Percentiles rank a stretch among this genome's conserved stretches.
These are phyloP conservation scores for Entrophospora sp. DNA, from an alignment of 192 early-diverging fungal species.

Conservation along the genomic window DNA sequence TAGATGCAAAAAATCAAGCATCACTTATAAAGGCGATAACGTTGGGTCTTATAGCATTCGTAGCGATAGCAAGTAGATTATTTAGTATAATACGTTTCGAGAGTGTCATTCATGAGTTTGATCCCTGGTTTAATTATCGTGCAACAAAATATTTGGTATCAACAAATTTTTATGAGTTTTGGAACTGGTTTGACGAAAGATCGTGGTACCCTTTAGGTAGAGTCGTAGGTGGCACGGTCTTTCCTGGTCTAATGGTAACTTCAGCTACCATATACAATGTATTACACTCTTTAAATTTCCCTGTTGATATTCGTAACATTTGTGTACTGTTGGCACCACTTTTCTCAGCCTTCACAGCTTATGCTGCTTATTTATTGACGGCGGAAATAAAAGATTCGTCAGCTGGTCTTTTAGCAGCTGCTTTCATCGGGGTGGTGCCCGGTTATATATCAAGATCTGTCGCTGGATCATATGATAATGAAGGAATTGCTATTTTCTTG, in stretches of 20 bases:
- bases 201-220: slow-evolving; percentile 98
- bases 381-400: slow-evolving; percentile 84
- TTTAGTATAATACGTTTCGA: slow-evolving; percentile 98
- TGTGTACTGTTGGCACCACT: slow-evolving; percentile 96
- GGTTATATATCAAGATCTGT: slow-evolving; percentile 99
- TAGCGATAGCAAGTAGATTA: slow-evolving; percentile 84
- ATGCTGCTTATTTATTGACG: slow-evolving; percentile 90
- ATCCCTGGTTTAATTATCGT: slow-evolving; percentile 99
- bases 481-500: slow-evolving; percentile 98
- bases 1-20: slow-evolving; percentile 33
- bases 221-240: slow-evolving; percentile 99
- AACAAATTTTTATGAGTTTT: slow-evolving; percentile 94
- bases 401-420: slow-evolving; percentile 93
- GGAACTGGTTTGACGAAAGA: slow-evolving; percentile 99
- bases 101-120: slow-evolving; percentile 99
- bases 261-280: slow-evolving; percentile 90
- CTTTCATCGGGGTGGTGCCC: slow-evolving; percentile 96
- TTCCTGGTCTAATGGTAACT: slow-evolving; percentile 99
- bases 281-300: slow-evolving; percentile 89
- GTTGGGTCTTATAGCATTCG: slow-evolving; percentile 76
- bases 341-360: slow-evolving; percentile 94
- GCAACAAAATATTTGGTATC: slow-evolving; percentile 87
- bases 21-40: slow-evolving; percentile 76
- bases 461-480: slow-evolving; percentile 99
- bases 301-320: slow-evolving; percentile 96